A percentile compares a stretch with the other conserved stretches of the same genome.
phyloP scores from a whole-genome alignment of 495 filamentous ascomycete species.

The Alectoria sarmentosa region DNA sequence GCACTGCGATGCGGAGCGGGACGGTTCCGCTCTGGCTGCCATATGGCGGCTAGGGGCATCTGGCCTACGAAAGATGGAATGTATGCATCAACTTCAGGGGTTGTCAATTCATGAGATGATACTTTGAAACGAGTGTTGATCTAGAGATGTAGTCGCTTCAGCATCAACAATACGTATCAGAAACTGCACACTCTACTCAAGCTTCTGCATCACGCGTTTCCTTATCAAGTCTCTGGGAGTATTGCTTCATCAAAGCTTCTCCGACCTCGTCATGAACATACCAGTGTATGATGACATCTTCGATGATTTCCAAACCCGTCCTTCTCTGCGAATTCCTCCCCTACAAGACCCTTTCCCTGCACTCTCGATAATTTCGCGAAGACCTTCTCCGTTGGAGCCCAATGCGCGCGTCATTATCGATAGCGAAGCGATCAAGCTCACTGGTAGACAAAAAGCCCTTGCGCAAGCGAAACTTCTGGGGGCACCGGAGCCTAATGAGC shows the following conservation, averaged over 20 bases:
- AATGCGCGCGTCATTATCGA: constrained; percentile 37
- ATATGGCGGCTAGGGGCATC: neutral
- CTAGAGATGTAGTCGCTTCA: neutral
- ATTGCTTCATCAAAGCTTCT: neutral
- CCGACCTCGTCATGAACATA: constrained; percentile 13
- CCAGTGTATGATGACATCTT: constrained; percentile 24
- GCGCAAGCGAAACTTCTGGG: constrained; percentile 29
- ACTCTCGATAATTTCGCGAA: constrained; percentile 31
- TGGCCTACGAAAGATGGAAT: neutral
- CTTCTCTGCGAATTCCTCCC: constrained; percentile 43
- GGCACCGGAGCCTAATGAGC: constrained; percentile 14
- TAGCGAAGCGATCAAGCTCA: constrained; percentile 32
- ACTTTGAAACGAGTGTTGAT: neutral
- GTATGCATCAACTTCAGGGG: neutral
- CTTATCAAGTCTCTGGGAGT: too few species aligned
- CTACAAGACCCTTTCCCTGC: constrained; percentile 36
- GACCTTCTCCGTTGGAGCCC: constrained; percentile 43
- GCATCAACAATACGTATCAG: neutral
- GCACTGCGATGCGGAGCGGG: neutral
- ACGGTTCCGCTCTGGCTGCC: neutral
- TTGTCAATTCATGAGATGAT: neutral
- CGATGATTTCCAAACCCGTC: constrained; percentile 41
- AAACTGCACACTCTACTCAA: too few species aligned
- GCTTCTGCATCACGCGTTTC: neutral
- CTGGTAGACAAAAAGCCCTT: constrained; percentile 26